Conservation (phyloP, 1,284 basidiomycete genomes). For the Cystobasidium pallidum region DNA sequence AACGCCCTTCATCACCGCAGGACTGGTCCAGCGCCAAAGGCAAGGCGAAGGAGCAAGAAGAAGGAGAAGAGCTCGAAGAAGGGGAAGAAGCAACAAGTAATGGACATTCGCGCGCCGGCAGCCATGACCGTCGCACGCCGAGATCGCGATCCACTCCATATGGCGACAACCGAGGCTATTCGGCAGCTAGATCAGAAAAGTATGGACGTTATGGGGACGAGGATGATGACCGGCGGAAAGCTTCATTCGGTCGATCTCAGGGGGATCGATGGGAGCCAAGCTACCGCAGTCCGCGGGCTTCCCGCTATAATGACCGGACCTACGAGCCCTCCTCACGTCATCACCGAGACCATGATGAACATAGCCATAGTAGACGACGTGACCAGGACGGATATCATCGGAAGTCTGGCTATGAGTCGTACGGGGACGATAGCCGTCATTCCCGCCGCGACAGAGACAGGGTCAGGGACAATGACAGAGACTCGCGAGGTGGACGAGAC, state of each 20-base stretch:
- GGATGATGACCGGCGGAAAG: conserved; percentile 7
- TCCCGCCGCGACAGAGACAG: conserved; percentile 11
- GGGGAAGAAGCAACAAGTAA: conserved; percentile 7
- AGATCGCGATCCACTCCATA: neutral
- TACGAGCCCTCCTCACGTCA: neutral
- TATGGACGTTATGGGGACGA: neutral
- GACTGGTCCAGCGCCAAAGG: neutral
- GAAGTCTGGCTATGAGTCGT: conserved; percentile 2
- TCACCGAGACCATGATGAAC: neutral
- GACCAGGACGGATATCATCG: neutral
- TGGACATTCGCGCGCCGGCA: neutral
- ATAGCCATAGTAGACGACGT: neutral
- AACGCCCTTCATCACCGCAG: conserved; percentile 1
- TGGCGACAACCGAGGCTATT: neutral
- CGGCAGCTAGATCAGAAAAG: neutral
- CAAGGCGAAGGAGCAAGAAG: conserved; percentile 21
- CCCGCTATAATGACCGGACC: neutral
- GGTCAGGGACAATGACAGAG: conserved; percentile 4
- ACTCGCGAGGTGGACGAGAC: conserved; percentile 11
- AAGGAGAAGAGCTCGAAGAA: conserved; percentile 29
- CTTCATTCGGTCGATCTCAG: conserved; percentile 2
- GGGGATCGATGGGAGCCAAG: conserved; percentile 6
- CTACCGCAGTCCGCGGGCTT: conserved; percentile 17
- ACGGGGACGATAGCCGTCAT: conserved; percentile 14
- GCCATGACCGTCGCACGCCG: neutral